phyloP scores from a whole-genome alignment of 2,329 filamentous ascomycete species.

The Penicillium sp. region DNA sequence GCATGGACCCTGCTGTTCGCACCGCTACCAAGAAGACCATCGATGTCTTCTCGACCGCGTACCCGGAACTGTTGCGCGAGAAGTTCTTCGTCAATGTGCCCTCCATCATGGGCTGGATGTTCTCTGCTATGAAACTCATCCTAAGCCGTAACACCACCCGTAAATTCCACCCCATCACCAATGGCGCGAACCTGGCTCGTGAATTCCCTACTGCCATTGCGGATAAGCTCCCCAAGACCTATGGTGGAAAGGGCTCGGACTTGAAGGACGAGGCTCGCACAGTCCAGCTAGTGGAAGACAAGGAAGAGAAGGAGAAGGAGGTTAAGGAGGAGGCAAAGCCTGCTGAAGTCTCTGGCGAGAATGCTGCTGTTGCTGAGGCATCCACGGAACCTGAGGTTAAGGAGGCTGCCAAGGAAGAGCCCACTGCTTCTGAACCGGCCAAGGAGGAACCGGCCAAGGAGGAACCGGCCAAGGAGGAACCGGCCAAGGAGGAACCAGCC shows the following conservation, averaged over 20 bases:
- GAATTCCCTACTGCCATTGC: constrained; percentile 62
- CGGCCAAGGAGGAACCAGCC: constrained; percentile 11
- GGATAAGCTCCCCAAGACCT: constrained; percentile 70
- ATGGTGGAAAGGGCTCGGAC: constrained; percentile 73
- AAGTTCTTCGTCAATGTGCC: constrained; percentile 98
- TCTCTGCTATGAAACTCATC: constrained; percentile 74
- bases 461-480: constrained; percentile 16
- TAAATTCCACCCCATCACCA: constrained; percentile 79
- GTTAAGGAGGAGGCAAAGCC: constrained; percentile 26
- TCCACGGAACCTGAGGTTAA: constrained; percentile 13
- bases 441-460: constrained; percentile 21
- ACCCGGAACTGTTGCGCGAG: constrained; percentile 84
- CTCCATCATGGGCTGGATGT: constrained; percentile 86
- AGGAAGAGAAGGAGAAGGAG: constrained; percentile 16
- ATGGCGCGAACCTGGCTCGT: constrained; percentile 69
- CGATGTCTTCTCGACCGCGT: constrained; percentile 76
- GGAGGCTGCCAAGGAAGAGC: constrained; percentile 18
- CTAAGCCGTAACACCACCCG: constrained; percentile 73
- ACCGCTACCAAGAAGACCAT: constrained; percentile 80
- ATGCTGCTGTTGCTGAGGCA: constrained; percentile 10
- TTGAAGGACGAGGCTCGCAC: constrained; percentile 47
- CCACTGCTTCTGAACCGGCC: too few species aligned
- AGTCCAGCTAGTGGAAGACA: constrained; percentile 35
- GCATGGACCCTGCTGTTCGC: constrained; percentile 76
- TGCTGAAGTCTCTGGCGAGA: constrained; percentile 5